Evolutionary conservation across 1,139 yeast species (phyloP).

Genomic region (Protomyces pachydermus): DNA sequence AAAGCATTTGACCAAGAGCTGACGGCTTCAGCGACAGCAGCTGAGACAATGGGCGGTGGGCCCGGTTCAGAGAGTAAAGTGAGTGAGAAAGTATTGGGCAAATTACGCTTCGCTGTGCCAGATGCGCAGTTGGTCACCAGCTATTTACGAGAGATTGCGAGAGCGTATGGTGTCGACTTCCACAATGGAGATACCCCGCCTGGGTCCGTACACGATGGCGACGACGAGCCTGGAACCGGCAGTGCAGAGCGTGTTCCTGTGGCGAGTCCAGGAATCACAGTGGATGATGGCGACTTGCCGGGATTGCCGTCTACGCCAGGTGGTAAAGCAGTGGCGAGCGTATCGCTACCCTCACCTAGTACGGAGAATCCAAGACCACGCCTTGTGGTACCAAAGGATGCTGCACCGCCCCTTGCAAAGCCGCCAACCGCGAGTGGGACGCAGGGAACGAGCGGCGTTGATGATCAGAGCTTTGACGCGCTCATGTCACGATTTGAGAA

Average conservation of each 20-base stretch:
- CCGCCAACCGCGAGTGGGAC: slow-evolving; percentile 36
- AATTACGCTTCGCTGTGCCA: slow-evolving; percentile 69
- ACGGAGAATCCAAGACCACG: slow-evolving; percentile 31
- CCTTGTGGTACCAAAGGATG: slow-evolving; percentile 28
- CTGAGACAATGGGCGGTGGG: slow-evolving; percentile 51
- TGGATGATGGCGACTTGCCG: background rate
- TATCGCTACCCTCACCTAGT: slow-evolving; percentile 28
- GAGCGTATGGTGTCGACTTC: slow-evolving; percentile 71
- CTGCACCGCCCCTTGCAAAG: slow-evolving; percentile 3
- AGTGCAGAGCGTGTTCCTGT: slow-evolving; percentile 6
- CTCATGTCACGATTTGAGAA: slow-evolving; percentile 35
- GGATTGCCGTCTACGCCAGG: slow-evolving; percentile 5
- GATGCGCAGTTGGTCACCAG: slow-evolving; percentile 57
- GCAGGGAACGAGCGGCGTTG: slow-evolving; percentile 11
- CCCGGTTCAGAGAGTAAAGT: slow-evolving; percentile 32
- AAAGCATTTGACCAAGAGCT: slow-evolving; percentile 51
- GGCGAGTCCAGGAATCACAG: background rate
- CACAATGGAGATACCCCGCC: slow-evolving; percentile 35
- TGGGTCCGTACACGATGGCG: slow-evolving; percentile 37
- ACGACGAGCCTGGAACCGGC: slow-evolving; percentile 27
- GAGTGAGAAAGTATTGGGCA: slow-evolving; percentile 48
- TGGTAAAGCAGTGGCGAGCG: slow-evolving; percentile 23
- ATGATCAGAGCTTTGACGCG: slow-evolving; percentile 45
- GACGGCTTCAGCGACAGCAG: slow-evolving; percentile 40
- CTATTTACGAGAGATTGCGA: slow-evolving; percentile 74